Evolutionary conservation across 108 stramenopile genomes (phyloP).

Genomic region (Chaetoceros tenuissimus): DNA sequence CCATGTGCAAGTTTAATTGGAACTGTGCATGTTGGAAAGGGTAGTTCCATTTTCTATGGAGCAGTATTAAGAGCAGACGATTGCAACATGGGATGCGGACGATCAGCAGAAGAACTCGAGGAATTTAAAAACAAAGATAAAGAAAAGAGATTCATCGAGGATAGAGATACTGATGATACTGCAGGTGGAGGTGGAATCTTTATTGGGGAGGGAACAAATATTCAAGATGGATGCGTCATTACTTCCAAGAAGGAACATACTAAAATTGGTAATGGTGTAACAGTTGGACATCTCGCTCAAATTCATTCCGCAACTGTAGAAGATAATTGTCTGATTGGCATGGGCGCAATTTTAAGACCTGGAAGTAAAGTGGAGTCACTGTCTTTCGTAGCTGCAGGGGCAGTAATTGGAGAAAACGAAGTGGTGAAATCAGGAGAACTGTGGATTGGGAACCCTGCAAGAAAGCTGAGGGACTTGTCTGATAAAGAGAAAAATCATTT

Average conservation of each 20-base stretch:
- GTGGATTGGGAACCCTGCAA: slow-evolving; percentile 81
- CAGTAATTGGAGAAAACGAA: slow-evolving; percentile 43
- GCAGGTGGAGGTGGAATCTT: slow-evolving; percentile 69
- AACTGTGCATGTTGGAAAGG: slow-evolving; percentile 51
- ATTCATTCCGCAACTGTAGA: slow-evolving; percentile 74
- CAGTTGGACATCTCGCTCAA: slow-evolving; percentile 74
- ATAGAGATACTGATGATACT: slow-evolving; percentile 11
- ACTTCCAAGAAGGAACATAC: slow-evolving; percentile 52
- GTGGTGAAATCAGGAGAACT: slow-evolving; percentile 64
- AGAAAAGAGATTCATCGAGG: slow-evolving; percentile 16
- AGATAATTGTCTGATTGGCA: slow-evolving; percentile 78
- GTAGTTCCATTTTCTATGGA: slow-evolving; percentile 77
- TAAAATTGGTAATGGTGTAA: slow-evolving; percentile 74
- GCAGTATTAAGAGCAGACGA: slow-evolving; percentile 68
- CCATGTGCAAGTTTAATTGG: slow-evolving; percentile 83
- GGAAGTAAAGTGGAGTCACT: slow-evolving; percentile 50
- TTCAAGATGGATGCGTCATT: slow-evolving; percentile 80
- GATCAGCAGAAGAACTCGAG: slow-evolving; percentile 13
- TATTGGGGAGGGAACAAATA: slow-evolving; percentile 70
- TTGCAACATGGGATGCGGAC: slow-evolving; percentile 49
- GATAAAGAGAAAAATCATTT: slow-evolving; percentile 49
- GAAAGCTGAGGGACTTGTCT: slow-evolving; percentile 71
- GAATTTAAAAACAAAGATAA: neutral
- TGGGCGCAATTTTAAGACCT: slow-evolving; percentile 66
- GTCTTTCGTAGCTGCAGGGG: slow-evolving; percentile 76